These are phyloP conservation scores for Hyaloscypha hepaticicola DNA, from an alignment of 495 filamentous ascomycete species.

Conservation along the genomic window DNA sequence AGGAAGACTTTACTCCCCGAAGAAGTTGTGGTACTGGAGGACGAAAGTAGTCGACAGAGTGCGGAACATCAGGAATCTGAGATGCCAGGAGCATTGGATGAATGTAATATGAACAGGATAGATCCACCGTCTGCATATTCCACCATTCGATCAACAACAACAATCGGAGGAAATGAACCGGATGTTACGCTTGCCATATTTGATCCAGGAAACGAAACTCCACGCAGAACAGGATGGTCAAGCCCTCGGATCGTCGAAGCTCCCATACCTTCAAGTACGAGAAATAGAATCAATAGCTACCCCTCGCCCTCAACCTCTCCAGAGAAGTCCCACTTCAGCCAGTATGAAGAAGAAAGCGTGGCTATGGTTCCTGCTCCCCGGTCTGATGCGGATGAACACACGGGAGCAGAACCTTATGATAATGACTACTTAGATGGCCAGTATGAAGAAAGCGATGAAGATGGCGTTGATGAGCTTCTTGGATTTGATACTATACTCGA, in stretches of 20 bases:
- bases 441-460: conserved; percentile 17
- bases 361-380: neutral
- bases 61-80: conserved; percentile 10
- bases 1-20: conserved; percentile 28
- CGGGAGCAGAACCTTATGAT: neutral
- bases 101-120: neutral
- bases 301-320: conserved; percentile 15
- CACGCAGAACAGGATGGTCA: conserved; percentile 26
- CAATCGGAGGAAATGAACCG: conserved; percentile 7
- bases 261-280: conserved; percentile 3
- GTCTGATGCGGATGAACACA: neutral
- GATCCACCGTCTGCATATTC: conserved; percentile 21
- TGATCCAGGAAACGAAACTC: conserved; percentile 28
- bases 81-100: conserved; percentile 2
- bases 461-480: conserved; percentile 18
- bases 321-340: neutral
- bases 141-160: conserved; percentile 26
- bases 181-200: conserved; percentile 28
- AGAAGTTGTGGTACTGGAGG: conserved; percentile 31
- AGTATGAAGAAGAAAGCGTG: conserved; percentile 8
- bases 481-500: conserved; percentile 35
- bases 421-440: conserved; percentile 1
- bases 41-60: conserved; percentile 15
- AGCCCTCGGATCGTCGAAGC: conserved; percentile 24
- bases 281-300: neutral